Evolutionary conservation across 2,329 filamentous ascomycete species (phyloP).

Genomic region (Hirsutella minnesotensis): DNA sequence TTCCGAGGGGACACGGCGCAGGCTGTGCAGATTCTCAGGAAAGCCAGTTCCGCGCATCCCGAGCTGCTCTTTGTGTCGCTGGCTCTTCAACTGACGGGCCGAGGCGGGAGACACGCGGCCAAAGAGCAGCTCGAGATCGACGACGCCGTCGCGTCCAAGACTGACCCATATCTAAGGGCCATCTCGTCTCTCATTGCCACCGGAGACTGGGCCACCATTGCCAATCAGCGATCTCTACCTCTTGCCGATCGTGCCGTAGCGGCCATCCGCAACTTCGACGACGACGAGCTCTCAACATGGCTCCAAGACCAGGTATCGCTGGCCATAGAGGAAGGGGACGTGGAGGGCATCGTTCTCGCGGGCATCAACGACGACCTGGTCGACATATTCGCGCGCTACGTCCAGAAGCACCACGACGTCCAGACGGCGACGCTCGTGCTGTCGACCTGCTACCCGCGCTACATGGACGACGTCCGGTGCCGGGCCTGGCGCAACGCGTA

Average conservation of each 20-base stretch:
- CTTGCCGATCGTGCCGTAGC: conserved; percentile 64
- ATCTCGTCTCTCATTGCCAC: conserved; percentile 69
- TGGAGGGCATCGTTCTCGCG: conserved; percentile 67
- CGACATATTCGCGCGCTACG: conserved; percentile 64
- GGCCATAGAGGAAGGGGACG: conserved; percentile 53
- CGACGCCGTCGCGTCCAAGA: conserved; percentile 47
- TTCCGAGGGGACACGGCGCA: conserved; percentile 59
- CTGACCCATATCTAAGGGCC: conserved; percentile 68
- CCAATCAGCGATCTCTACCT: conserved; percentile 60
- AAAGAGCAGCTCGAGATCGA: conserved; percentile 46
- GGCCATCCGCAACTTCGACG: conserved; percentile 54
- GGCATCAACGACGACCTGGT: conserved; percentile 63
- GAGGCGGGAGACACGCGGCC: conserved; percentile 29
- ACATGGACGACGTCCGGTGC: conserved; percentile 67
- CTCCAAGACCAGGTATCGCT: conserved; percentile 52
- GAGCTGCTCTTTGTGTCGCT: conserved; percentile 59
- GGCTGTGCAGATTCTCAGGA: conserved; percentile 59
- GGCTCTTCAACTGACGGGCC: conserved; percentile 50
- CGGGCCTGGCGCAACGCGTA: conserved; percentile 63
- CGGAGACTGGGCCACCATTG: conserved; percentile 63
- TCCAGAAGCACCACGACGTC: conserved; percentile 64
- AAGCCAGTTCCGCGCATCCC: conserved; percentile 48
- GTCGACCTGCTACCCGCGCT: conserved; percentile 61
- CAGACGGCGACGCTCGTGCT: conserved; percentile 69
- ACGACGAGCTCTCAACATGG: conserved; percentile 53